Percentiles rank a stretch among this genome's conserved stretches.
Conservation (phyloP, 768 basidiomycete species). For the Gelatoporia subvermispora region DNA sequence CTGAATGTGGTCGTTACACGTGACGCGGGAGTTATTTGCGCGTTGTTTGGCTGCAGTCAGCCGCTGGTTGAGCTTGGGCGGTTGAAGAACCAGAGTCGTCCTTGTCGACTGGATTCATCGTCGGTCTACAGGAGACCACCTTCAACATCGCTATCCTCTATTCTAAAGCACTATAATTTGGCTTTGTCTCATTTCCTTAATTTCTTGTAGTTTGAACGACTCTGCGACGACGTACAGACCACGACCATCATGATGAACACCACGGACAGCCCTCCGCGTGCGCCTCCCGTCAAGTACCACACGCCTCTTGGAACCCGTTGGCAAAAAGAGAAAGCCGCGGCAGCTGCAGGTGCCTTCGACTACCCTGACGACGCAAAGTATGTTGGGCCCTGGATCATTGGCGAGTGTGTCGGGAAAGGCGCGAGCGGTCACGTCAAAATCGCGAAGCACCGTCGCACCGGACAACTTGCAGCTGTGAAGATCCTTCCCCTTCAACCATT, state of each 20-base stretch:
- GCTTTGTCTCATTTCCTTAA: conserved; percentile 2
- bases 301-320: conserved; percentile 76
- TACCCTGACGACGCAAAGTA: conserved; percentile 78
- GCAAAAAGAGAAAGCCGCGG: conserved; percentile 84
- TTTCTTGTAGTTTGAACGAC: background rate
- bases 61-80: background rate
- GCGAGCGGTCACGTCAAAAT: conserved; percentile 94
- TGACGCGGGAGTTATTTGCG: conserved; percentile 16
- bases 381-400: conserved; percentile 90
- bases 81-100: conserved; percentile 13
- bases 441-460: conserved; percentile 79
- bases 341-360: conserved; percentile 70
- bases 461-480: conserved; percentile 93
- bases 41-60: conserved; percentile 16
- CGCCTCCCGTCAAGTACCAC: conserved; percentile 67
- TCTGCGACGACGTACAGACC: background rate
- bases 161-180: conserved; percentile 1
- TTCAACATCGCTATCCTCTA: conserved; percentile 1
- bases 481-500: conserved; percentile 84
- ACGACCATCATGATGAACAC: conserved; percentile 3
- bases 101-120: conserved; percentile 8
- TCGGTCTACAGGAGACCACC: background rate
- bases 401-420: conserved; percentile 91
- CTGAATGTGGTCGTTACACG: too few relatives aligned
- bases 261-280: conserved; percentile 53